Evolutionary conservation across 2,329 filamentous ascomycete genomes (phyloP).

Genomic region (Penicillium glabrum): DNA sequence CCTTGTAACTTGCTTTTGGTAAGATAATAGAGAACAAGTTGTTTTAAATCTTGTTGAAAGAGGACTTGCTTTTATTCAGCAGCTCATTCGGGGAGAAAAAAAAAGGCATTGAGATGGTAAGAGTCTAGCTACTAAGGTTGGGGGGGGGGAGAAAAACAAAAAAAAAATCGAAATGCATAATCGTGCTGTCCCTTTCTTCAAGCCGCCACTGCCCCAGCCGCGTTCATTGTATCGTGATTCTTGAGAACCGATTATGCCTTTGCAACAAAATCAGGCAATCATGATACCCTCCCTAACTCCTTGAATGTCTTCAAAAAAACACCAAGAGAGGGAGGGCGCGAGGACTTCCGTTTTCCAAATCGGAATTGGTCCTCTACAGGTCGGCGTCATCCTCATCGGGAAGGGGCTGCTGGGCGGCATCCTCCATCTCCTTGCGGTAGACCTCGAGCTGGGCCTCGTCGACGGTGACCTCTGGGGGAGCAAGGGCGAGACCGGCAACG

Average conservation of each 20-base stretch:
- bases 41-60: slow-evolving; percentile 20
- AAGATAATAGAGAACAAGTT: background rate
- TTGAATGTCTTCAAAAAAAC: background rate
- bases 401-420: slow-evolving; percentile 77
- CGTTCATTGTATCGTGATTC: slow-evolving; percentile 40
- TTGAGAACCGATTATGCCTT: slow-evolving; percentile 25
- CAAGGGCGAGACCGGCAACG: slow-evolving; percentile 90
- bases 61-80: slow-evolving; percentile 21
- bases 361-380: slow-evolving; percentile 38
- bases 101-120: slow-evolving; percentile 29
- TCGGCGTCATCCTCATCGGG: slow-evolving; percentile 88
- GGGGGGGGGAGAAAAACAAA: slow-evolving; percentile 26
- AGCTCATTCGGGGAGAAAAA: slow-evolving; percentile 20
- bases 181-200: slow-evolving; percentile 35
- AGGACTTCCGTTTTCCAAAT: slow-evolving; percentile 12
- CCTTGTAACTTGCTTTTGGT: slow-evolving; percentile 7
- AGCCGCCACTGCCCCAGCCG: slow-evolving; percentile 30
- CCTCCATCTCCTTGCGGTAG: slow-evolving; percentile 87
- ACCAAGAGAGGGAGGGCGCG: slow-evolving; percentile 1
- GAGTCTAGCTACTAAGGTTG: slow-evolving; percentile 29
- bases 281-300: slow-evolving; percentile 6
- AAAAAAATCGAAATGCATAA: slow-evolving; percentile 34
- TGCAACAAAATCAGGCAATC: slow-evolving; percentile 19
- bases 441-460: slow-evolving; percentile 77
- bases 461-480: slow-evolving; percentile 87